Percentiles rank a stretch among this genome's conserved stretches.
These are phyloP conservation scores for Cladosporium sp. DNA, from an alignment of 2,329 filamentous ascomycete species.

Conservation along the genomic window DNA sequence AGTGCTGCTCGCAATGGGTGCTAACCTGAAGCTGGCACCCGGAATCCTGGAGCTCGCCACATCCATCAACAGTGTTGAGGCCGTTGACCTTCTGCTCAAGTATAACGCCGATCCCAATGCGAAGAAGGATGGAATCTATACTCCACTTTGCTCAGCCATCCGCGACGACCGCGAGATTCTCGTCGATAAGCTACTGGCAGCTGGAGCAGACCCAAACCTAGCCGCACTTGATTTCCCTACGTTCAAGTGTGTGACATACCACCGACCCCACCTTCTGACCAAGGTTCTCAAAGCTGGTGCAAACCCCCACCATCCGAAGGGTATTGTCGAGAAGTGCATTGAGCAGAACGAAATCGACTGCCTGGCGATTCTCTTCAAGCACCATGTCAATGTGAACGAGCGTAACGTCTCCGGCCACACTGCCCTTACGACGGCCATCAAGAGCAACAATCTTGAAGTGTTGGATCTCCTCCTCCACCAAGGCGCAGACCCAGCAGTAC, in stretches of 20 bases:
- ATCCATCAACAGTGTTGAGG: constrained; percentile 61
- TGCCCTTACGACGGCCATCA: constrained; percentile 65
- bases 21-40: constrained; percentile 59
- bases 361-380: constrained; percentile 60
- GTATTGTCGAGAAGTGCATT: constrained; percentile 66
- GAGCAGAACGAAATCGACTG: constrained; percentile 62
- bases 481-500: constrained; percentile 62
- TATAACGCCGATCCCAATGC: constrained; percentile 63
- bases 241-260: constrained; percentile 69
- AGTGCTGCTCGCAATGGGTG: constrained; percentile 55
- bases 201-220: constrained; percentile 54
- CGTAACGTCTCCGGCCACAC: constrained; percentile 59
- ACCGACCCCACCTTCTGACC: constrained; percentile 61
- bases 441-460: constrained; percentile 59
- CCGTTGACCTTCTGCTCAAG: constrained; percentile 61
- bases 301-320: constrained; percentile 60
- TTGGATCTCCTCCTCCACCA: constrained; percentile 59
- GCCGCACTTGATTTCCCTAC: constrained; percentile 64
- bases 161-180: constrained; percentile 65
- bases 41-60: constrained; percentile 69
- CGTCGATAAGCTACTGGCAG: constrained; percentile 58
- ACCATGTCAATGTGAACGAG: constrained; percentile 62
- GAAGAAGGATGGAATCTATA: constrained; percentile 64
- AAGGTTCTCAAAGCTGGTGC: constrained; percentile 61
- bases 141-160: constrained; percentile 67